phyloP scores from a whole-genome alignment of 768 basidiomycete genomes.

The Sporobolomyces phaffii region DNA sequence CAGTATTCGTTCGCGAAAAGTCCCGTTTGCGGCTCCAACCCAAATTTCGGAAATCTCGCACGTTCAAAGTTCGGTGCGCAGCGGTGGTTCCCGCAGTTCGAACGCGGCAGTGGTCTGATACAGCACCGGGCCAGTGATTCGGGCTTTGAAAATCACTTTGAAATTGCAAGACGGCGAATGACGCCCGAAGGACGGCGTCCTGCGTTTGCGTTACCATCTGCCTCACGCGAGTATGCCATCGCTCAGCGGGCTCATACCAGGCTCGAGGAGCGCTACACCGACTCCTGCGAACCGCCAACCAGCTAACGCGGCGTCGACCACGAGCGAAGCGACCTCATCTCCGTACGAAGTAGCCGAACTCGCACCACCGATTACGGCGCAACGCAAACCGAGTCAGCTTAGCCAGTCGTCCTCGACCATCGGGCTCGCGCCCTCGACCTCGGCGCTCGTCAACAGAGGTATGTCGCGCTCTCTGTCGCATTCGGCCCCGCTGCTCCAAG shows the following conservation, averaged over 20 bases:
- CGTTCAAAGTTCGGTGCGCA: no score
- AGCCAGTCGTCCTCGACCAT: neutral
- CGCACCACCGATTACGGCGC: neutral
- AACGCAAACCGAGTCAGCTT: neutral
- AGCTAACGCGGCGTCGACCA: neutral
- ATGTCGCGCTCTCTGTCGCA: neutral
- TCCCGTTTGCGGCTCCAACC: no score
- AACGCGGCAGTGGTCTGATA: no score
- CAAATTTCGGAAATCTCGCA: no score
- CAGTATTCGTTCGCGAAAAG: no score
- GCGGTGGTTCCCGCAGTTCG: no score
- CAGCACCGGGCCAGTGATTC: no score
- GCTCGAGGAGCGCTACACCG: neutral
- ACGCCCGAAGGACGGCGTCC: no score
- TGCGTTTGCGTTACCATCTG: no score
- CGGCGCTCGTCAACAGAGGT: constrained; percentile 6
- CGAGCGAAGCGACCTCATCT: neutral
- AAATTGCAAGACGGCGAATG: no score
- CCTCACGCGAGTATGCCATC: constrained; percentile 8
- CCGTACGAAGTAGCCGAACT: neutral
- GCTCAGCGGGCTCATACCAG: neutral
- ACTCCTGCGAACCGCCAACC: neutral
- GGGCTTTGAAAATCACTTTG: no score
- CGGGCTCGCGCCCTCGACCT: neutral
- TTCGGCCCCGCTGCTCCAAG: neutral